These are phyloP conservation scores for Phytophthora pisi DNA, from an alignment of 352 stramenopile genomes.

Conservation along the genomic window DNA sequence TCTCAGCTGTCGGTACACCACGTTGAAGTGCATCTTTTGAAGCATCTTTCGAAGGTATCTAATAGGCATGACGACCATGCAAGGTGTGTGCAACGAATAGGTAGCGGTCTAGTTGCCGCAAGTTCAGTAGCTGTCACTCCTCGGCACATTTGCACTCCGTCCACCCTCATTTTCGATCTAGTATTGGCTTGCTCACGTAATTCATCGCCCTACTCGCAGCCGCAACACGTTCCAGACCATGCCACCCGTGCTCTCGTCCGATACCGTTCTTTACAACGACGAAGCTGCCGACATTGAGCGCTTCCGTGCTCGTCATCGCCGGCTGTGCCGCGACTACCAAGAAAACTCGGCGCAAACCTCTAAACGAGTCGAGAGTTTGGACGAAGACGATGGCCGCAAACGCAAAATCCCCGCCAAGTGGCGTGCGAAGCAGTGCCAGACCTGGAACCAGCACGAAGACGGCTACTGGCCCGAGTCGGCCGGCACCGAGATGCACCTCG, in stretches of 20 bases:
- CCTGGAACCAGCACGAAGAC: slow-evolving; percentile 23
- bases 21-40: not conserved
- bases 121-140: not conserved
- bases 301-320: slow-evolving; percentile 45
- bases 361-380: slow-evolving; percentile 8
- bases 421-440: slow-evolving; percentile 19
- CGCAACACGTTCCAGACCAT: slow-evolving; percentile 22
- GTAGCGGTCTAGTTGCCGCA: not conserved
- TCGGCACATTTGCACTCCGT: not conserved
- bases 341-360: not conserved
- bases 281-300: slow-evolving; percentile 40
- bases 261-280: not conserved
- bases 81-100: not conserved
- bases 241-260: not conserved
- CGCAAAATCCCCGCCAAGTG: slow-evolving; percentile 41
- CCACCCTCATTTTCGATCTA: not conserved
- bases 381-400: slow-evolving; percentile 32
- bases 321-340: slow-evolving; percentile 32
- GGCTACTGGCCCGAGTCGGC: slow-evolving; percentile 24
- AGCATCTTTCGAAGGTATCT: not conserved
- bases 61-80: not conserved
- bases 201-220: not conserved
- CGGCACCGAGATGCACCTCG: slow-evolving; percentile 23
- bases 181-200: not conserved
- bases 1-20: not conserved